Base-by-base conservation (phyloP, 192 early-diverging fungal genomes). In the Gryganskiella cystojenkinii region DNA sequence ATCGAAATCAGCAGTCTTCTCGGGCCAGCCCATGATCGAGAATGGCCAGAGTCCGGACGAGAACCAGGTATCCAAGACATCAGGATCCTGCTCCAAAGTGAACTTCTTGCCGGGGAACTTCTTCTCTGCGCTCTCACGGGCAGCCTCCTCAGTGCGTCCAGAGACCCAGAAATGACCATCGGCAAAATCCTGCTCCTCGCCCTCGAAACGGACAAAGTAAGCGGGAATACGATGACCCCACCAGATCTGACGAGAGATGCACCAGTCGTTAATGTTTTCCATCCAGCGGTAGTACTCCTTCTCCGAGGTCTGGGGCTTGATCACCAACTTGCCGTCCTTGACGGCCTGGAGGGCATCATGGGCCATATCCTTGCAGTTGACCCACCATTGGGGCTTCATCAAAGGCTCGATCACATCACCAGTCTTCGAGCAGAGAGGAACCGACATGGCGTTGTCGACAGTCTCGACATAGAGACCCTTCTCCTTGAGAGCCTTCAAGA, bases 311-410 rank as follows among this genome's bases (percentile, higher is more conserved):
- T 89, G 83, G 44, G 98, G 98, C 42, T 78, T 58, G 64, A 99
- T 99, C 72, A 89, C 85, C 37, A 99, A 81, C 47, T 92, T 86
- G 20, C 94, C 95, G 45, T 90, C 85, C 45, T 82, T 84, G 37
- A 96, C 96, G 28, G 91, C 95, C 63, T 85, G 59, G 44, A 67
- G 86, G 17, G 98, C 96, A 2, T 90, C 89, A 14, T 79, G 75
- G 14, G 96, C 96, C 88, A 99, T 95, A 35, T 82, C 88, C 74
- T 93, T 86, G 86, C 94, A 96, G 84, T 88, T 90, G 33, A 98
- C 93, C 94, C 96, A 99, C 98, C 98, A 99, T 81, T 99, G 98
- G 42, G 98, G 98, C 87, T 98, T 99, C 90, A 99, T 91, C 58
- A 98, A 80, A 9, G 96, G 96, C 82, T 99, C 98, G 40, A 98